Conservation (phyloP, 352 stramenopile species). For the Phytophthora fragariae region DNA sequence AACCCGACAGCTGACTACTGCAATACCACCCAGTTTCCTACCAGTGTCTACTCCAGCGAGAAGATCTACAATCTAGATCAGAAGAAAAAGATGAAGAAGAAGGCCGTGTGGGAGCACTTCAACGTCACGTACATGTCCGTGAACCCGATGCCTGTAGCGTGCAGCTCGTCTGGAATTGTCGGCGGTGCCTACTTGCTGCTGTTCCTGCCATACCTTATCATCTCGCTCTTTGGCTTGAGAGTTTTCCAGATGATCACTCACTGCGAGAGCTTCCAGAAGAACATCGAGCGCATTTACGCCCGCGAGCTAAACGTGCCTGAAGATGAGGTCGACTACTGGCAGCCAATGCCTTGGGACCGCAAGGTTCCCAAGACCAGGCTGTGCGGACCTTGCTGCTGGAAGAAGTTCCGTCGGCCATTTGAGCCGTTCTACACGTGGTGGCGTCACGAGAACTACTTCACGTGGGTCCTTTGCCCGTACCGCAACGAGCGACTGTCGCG, state of each 20-base stretch:
- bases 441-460: slow-evolving; percentile 84
- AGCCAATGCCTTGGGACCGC: slow-evolving; percentile 74
- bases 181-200: slow-evolving; percentile 62
- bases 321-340: slow-evolving; percentile 78
- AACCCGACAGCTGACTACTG: slow-evolving; percentile 51
- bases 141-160: slow-evolving; percentile 73
- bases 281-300: slow-evolving; percentile 68
- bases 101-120: slow-evolving; percentile 24
- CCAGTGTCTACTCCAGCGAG: slow-evolving; percentile 37
- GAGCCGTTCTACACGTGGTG: slow-evolving; percentile 84
- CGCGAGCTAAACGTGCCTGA: slow-evolving; percentile 61
- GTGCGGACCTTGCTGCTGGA: slow-evolving; percentile 73
- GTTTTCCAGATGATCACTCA: slow-evolving; percentile 68
- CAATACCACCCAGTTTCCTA: slow-evolving; percentile 44
- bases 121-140: slow-evolving; percentile 53
- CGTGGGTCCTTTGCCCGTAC: slow-evolving; percentile 78
- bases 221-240: slow-evolving; percentile 61
- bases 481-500: slow-evolving; percentile 67
- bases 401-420: slow-evolving; percentile 64
- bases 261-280: slow-evolving; percentile 68
- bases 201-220: slow-evolving; percentile 67
- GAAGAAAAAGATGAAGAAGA: slow-evolving; percentile 26
- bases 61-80: slow-evolving; percentile 62
- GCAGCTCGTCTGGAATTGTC: slow-evolving; percentile 50
- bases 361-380: slow-evolving; percentile 75